Percentiles rank a stretch among this genome's conserved stretches.
phyloP scores from a whole-genome alignment of 129 eudicot species.

The Flaveria ramosissima region DNA sequence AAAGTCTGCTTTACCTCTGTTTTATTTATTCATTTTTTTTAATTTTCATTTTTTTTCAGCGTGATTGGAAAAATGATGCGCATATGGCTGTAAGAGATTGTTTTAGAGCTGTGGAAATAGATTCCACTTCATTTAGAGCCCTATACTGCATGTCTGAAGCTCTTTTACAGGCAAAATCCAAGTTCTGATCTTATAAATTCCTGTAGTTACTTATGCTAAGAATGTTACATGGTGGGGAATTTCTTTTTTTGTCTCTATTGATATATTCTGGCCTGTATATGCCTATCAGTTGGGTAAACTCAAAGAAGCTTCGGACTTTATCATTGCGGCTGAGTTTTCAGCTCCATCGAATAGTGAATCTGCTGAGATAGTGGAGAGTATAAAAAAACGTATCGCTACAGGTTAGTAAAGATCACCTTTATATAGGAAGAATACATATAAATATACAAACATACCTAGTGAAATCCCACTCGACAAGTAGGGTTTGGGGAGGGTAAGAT shows the following conservation, averaged over 20 bases:
- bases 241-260: neutral
- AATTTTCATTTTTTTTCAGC: constrained; percentile 36
- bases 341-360: constrained; percentile 76
- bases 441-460: neutral
- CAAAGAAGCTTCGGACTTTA: constrained; percentile 83
- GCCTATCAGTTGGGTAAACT: constrained; percentile 67
- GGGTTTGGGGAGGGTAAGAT: too few relatives aligned
- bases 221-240: neutral
- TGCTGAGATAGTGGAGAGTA: constrained; percentile 57
- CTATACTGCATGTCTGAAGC: constrained; percentile 76
- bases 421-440: neutral
- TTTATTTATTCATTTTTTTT: neutral
- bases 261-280: constrained; percentile 16
- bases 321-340: constrained; percentile 67
- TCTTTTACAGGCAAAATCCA: constrained; percentile 51
- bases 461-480: too few relatives aligned
- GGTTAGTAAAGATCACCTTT: constrained; percentile 46
- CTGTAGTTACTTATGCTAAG: constrained; percentile 18
- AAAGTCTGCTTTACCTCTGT: neutral
- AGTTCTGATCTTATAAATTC: neutral
- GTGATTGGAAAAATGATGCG: constrained; percentile 91
- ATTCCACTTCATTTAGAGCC: constrained; percentile 65
- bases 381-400: constrained; percentile 60
- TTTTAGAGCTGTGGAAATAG: constrained; percentile 63
- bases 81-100: constrained; percentile 91